Evolutionary conservation across 2,329 filamentous ascomycete genomes (phyloP), one percentile per base, ranked within the genome.

Genomic region (Arachnopeziza araneosa): DNA sequence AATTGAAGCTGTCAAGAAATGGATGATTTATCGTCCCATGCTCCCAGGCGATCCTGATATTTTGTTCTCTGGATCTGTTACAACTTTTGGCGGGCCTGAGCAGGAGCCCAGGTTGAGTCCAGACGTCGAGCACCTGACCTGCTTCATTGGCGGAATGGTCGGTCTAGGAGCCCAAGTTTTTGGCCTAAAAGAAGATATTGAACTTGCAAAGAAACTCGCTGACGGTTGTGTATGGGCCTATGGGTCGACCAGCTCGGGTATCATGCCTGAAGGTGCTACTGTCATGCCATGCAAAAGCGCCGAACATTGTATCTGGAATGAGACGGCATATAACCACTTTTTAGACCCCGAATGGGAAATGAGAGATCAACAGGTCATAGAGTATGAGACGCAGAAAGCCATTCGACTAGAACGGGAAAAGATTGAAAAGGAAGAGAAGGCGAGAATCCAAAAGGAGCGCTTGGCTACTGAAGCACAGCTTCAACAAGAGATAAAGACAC

Each of bases 1-100:
- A 3, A 82, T 87, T 30, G 83, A 87, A 5, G 85, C 85, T 0
- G 83, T 88, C 44, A 88, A 89, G 65, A 80, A 91, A 64, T 82
- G 89, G 72, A 79, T 96, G 10, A 83, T 96, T 60, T 96, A 85
- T 75, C 83, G 88, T 5, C 91, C 92, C 0, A 88, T 95, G 84
- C 82, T 85, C 22, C 82, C 85, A 7, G 77, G 81, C 7, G 78
- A 83, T 57, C 83, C 83, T 56, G 84, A 93, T 61, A 83, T 95
- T n/a, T 79, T 95, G 2, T 85, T 95, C 62, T 84, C 89, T 0
- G 88, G 88, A 24, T 85, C 85, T 66, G 73, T 83, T n/a, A 44
- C 71, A 53, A 79, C 81, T 10, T 72, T 68, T 1, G 79, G 79
- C 17, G 74, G 79, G 10, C 69, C 77, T 14, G 63, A 57, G 22